Evolutionary conservation across 371 early-diverging fungal species (phyloP).

Genomic region (Circinella minor): DNA sequence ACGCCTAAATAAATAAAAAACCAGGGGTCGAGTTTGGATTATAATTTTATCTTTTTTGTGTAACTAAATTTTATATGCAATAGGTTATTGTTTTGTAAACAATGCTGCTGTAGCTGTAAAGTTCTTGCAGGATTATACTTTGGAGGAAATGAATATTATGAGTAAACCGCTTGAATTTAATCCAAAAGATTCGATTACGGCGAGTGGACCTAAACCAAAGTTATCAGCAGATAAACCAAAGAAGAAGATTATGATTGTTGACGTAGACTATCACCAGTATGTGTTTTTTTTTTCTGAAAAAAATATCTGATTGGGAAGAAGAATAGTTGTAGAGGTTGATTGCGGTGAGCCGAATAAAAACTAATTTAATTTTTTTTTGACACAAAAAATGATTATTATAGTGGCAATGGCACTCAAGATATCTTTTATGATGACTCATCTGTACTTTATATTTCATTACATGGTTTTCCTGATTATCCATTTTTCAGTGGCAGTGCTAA

Average conservation of each 20-base stretch:
- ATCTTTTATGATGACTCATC: constrained; percentile 67
- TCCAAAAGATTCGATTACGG: background rate
- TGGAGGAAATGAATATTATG: constrained; percentile 35
- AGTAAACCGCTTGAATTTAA: constrained; percentile 22
- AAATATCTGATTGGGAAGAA: too few species aligned
- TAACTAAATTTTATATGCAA: background rate
- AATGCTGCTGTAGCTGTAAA: constrained; percentile 62
- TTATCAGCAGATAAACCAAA: constrained; percentile 21
- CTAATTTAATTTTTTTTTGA: background rate
- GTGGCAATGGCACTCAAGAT: constrained; percentile 77
- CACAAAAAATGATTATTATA: constrained; percentile 16
- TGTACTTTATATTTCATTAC: constrained; percentile 65
- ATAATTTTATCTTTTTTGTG: background rate
- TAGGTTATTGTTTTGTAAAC: constrained; percentile 62
- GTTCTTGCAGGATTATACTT: constrained; percentile 54
- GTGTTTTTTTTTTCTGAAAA: background rate
- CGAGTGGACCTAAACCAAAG: constrained; percentile 23
- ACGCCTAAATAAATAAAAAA: background rate
- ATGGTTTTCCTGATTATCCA: constrained; percentile 57
- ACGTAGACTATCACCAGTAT: constrained; percentile 72
- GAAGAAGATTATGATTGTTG: constrained; percentile 56
- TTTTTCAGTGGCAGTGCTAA: constrained; percentile 65
- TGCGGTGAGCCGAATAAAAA: background rate
- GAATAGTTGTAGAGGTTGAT: too few species aligned
- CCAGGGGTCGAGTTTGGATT: background rate